Evolutionary conservation across 2,329 filamentous ascomycete species (phyloP).

Genomic region (Davidsoniella eucalypti): DNA sequence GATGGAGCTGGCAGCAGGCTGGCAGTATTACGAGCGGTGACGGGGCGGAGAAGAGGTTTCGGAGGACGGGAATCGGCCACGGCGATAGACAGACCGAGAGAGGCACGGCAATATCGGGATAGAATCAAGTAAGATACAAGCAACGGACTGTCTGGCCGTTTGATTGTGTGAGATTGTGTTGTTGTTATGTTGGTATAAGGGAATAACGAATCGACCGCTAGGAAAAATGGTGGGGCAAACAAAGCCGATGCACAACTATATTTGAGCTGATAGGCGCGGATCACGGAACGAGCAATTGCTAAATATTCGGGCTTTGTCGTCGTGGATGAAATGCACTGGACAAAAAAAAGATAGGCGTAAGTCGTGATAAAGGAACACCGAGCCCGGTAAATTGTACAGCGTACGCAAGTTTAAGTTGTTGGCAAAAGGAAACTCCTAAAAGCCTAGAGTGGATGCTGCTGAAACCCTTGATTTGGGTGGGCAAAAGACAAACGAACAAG

Average conservation of each 20-base stretch:
- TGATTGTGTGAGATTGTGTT: background rate
- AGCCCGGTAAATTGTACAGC: background rate
- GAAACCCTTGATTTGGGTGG: too few species aligned
- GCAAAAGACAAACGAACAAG: background rate
- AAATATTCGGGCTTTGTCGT: background rate
- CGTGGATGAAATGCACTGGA: background rate
- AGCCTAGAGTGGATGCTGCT: background rate
- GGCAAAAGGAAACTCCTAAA: background rate
- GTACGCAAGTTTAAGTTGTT: background rate
- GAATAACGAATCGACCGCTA: too few species aligned
- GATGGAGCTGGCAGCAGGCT: slow-evolving; percentile 5
- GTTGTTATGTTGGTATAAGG: background rate
- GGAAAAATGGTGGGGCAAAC: background rate
- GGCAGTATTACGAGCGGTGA: background rate
- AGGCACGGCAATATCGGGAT: background rate
- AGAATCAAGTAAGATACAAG: background rate
- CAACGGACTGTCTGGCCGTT: background rate
- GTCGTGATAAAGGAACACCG: background rate
- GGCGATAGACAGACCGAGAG: background rate
- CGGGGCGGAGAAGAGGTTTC: background rate
- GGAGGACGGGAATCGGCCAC: too few species aligned
- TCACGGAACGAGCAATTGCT: background rate
- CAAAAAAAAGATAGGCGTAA: background rate
- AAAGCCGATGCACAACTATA: background rate
- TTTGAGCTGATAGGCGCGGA: background rate